Evolutionary conservation across 108 stramenopile species (phyloP).

Genomic region (Phaeodactylum tricornutum): DNA sequence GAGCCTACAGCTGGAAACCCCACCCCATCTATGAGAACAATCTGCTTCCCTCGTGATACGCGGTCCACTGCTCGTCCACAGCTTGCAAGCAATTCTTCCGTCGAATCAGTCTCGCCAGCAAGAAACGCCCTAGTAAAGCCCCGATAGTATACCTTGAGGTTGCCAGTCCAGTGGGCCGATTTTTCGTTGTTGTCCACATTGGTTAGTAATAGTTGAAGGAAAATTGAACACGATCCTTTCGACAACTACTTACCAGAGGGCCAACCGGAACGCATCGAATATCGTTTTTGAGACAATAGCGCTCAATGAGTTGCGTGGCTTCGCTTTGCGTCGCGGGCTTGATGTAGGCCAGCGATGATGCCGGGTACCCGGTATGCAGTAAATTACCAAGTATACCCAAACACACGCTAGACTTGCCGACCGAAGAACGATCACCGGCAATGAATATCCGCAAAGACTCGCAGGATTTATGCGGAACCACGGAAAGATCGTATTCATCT

Average conservation of each 20-base stretch:
- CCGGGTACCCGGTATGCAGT: constrained; percentile 35
- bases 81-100: constrained; percentile 56
- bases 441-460: constrained; percentile 55
- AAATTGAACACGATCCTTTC: too few relatives aligned
- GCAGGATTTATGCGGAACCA: constrained; percentile 20
- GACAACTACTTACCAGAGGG: too few relatives aligned
- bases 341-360: constrained; percentile 85
- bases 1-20: constrained; percentile 96
- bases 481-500: constrained; percentile 6
- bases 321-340: constrained; percentile 98
- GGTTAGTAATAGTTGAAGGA: too few relatives aligned
- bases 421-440: constrained; percentile 81
- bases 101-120: constrained; percentile 69
- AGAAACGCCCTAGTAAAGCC: constrained; percentile 95
- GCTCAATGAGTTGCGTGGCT: constrained; percentile 74
- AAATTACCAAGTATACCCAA: constrained; percentile 62
- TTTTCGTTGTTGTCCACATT: too few relatives aligned
- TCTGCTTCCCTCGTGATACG: constrained; percentile 47
- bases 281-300: constrained; percentile 74
- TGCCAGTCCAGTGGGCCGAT: too few relatives aligned
- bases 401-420: constrained; percentile 92
- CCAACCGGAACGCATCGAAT: constrained; percentile 80
- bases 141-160: constrained; percentile 92
- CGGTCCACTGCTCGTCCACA: constrained; percentile 68
- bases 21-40: constrained; percentile 93